Evolutionary conservation across 2,329 filamentous ascomycete genomes (phyloP).

Genomic region (Fusarium solani-melongenae): DNA sequence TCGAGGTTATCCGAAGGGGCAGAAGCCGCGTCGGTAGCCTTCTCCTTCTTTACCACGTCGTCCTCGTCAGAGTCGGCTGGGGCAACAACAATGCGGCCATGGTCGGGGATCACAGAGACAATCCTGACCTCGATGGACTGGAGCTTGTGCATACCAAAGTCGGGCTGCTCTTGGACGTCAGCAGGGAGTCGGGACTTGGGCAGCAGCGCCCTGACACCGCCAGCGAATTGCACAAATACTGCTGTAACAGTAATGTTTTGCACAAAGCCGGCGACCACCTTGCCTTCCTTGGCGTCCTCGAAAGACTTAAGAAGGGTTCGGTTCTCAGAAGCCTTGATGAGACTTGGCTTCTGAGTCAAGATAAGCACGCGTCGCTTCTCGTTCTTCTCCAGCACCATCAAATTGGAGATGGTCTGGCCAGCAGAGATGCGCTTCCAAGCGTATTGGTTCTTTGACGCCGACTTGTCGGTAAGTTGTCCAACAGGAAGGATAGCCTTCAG

Average conservation of each 20-base stretch:
- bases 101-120: constrained; percentile 75
- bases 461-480: constrained; percentile 87
- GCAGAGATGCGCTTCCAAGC: constrained; percentile 84
- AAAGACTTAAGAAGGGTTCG: constrained; percentile 78
- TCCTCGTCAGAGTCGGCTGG: constrained; percentile 60
- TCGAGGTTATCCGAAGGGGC: constrained; percentile 75
- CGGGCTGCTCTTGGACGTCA: constrained; percentile 73
- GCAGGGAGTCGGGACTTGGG: constrained; percentile 81
- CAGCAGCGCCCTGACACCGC: constrained; percentile 79
- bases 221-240: constrained; percentile 89
- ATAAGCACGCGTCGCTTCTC: constrained; percentile 79
- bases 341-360: constrained; percentile 84
- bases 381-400: constrained; percentile 90
- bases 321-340: constrained; percentile 79
- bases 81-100: constrained; percentile 73
- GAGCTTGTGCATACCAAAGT: constrained; percentile 82
- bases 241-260: constrained; percentile 85
- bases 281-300: constrained; percentile 76
- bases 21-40: constrained; percentile 44
- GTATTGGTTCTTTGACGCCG: constrained; percentile 79
- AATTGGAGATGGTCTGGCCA: constrained; percentile 82
- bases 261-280: constrained; percentile 80
- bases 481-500: constrained; percentile 82
- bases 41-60: constrained; percentile 51
- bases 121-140: constrained; percentile 82